Conservation (phyloP, 768 basidiomycete species). For the Gymnopilus junonius region DNA sequence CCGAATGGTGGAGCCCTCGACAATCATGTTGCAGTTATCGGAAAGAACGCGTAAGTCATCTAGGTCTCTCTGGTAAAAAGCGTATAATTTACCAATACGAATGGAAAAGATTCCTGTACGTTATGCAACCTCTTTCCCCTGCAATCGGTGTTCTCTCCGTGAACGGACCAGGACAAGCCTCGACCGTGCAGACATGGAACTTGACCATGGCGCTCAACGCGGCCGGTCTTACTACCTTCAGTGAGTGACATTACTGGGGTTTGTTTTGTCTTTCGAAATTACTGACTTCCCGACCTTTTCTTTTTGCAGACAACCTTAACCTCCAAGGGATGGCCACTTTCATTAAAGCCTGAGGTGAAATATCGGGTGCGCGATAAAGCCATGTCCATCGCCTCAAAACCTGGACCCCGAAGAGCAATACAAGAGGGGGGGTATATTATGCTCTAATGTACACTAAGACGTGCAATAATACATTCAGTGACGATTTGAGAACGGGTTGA, state of each 20-base stretch:
- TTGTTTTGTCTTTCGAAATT: not conserved
- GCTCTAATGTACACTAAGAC: not conserved
- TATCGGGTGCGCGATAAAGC: not conserved
- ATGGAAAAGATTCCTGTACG: not conserved
- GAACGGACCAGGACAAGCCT: not conserved
- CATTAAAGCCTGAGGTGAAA: not conserved
- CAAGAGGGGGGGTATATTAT: not conserved
- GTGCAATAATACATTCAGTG: too few species aligned
- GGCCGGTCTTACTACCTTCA: not conserved
- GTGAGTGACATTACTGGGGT: not conserved
- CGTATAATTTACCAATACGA: not conserved
- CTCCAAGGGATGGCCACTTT: not conserved
- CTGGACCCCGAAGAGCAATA: not conserved
- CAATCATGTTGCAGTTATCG: not conserved
- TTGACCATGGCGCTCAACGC: not conserved
- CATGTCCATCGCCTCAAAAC: not conserved
- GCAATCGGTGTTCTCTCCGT: not conserved
- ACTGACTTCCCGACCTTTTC: not conserved
- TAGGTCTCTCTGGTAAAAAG: not conserved
- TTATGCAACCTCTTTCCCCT: not conserved
- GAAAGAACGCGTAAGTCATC: not conserved
- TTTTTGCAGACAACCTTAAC: not conserved
- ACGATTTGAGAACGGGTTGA: too few species aligned
- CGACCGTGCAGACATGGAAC: not conserved
- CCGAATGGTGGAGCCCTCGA: not conserved